Percentiles rank a stretch among this genome's conserved stretches.
Conservation (phyloP, 2,329 filamentous ascomycete species). For the Sphaerulina vaccinii region DNA sequence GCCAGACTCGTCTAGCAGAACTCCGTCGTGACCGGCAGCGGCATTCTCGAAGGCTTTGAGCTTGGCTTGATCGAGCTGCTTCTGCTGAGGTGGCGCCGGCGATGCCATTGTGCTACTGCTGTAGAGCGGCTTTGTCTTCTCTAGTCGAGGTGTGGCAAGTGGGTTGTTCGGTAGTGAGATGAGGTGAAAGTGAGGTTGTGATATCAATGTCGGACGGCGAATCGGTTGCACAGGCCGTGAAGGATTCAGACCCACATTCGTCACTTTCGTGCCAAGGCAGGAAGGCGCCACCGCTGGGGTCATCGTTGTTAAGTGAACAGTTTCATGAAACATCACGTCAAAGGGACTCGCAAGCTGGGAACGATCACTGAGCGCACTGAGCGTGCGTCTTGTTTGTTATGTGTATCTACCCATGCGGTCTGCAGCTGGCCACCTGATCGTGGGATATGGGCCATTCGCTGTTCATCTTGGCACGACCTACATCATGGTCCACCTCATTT, state of each 20-base stretch:
- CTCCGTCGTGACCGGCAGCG: conserved; percentile 86
- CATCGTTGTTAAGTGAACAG: neutral
- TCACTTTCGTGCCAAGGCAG: conserved; percentile 6
- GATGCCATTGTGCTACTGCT: conserved; percentile 9
- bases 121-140: conserved; percentile 13
- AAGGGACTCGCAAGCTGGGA: neutral
- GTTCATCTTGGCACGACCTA: conserved; percentile 11
- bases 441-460: too few species aligned
- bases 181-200: conserved; percentile 10
- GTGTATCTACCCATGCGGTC: too few species aligned
- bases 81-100: conserved; percentile 1
- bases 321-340: conserved; percentile 9
- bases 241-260: neutral
- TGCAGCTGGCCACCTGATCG: too few species aligned
- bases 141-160: conserved; percentile 8
- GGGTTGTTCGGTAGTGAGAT: conserved; percentile 2
- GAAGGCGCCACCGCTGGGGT: neutral
- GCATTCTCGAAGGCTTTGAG: conserved; percentile 71
- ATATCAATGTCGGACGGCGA: conserved; percentile 1
- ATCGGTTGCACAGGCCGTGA: neutral
- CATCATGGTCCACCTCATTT: neutral
- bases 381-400: neutral
- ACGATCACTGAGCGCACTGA: neutral
- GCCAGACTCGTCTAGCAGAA: conserved; percentile 79
- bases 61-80: conserved; percentile 58